Conservation (phyloP, 495 filamentous ascomycete species). For the Tuber calosporum region DNA sequence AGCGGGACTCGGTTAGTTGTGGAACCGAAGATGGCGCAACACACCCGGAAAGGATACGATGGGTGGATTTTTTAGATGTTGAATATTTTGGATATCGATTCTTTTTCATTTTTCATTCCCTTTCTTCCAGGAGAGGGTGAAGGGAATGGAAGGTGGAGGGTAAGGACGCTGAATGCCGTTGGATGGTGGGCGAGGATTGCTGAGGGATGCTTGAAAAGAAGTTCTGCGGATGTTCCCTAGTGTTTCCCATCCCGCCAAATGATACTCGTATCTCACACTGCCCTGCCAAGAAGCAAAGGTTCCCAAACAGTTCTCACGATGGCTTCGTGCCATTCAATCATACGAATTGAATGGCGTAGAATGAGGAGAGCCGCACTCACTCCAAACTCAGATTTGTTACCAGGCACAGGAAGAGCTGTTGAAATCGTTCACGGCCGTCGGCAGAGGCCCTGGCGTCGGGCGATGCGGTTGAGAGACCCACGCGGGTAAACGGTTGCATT, state of each 20-base stretch:
- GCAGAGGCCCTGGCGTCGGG: constrained; percentile 8
- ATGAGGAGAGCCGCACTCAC: constrained; percentile 13
- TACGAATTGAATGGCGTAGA: constrained; percentile 1
- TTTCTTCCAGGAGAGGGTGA: background rate
- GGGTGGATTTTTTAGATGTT: background rate
- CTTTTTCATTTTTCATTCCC: background rate
- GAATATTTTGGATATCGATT: background rate
- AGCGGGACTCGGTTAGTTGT: background rate
- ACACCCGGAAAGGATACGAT: constrained; percentile 8
- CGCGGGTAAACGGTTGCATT: constrained; percentile 39
- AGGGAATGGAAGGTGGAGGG: background rate
- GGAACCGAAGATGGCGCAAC: constrained; percentile 37
- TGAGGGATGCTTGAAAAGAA: background rate
- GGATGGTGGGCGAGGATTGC: background rate
- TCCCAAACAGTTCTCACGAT: constrained; percentile 17
- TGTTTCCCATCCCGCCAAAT: background rate
- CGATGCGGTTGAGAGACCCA: constrained; percentile 19
- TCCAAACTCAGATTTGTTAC: constrained; percentile 21
- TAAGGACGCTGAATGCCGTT: background rate
- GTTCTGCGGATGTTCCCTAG: background rate
- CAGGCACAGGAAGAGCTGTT: constrained; percentile 6
- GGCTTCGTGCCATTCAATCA: constrained; percentile 12
- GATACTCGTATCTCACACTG: constrained; percentile 3
- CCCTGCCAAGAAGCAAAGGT: constrained; percentile 30
- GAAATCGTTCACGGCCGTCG: constrained; percentile 1